A percentile compares a stretch with the other conserved stretches of the same genome.
phyloP scores from a whole-genome alignment of 306 rosid genomes.

The Acmispon strigosus region DNA sequence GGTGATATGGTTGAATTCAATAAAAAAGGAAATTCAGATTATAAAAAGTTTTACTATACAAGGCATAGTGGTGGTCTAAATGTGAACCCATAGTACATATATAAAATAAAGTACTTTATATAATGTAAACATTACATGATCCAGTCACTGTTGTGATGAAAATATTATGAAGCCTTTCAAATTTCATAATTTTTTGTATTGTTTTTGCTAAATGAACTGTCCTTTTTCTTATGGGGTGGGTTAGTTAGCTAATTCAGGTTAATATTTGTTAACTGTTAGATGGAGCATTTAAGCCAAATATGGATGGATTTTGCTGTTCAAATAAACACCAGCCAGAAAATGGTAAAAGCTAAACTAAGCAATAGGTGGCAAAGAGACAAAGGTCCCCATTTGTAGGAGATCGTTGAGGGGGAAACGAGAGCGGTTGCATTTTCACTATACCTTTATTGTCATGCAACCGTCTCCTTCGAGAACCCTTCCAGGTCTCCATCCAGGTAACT shows the following conservation, averaged over 20 bases:
- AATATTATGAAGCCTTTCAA: background rate
- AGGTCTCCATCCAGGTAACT: slow-evolving; percentile 35
- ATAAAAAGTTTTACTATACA: too few species aligned
- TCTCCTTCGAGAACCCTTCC: slow-evolving; percentile 9
- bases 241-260: background rate
- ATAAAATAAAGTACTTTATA: too few species aligned
- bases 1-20: too few species aligned
- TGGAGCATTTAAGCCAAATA: background rate
- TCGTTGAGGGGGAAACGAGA: slow-evolving; percentile 31
- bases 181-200: background rate
- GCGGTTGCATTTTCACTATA: slow-evolving; percentile 11
- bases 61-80: too few species aligned
- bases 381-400: slow-evolving; percentile 55
- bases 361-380: slow-evolving; percentile 18
- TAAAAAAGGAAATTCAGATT: too few species aligned
- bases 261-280: background rate
- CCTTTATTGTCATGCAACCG: slow-evolving; percentile 1
- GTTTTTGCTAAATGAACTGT: background rate
- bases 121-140: too few species aligned
- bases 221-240: too few species aligned
- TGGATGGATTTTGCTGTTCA: background rate
- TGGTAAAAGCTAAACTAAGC: slow-evolving; percentile 46
- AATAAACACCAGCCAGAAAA: slow-evolving; percentile 28
- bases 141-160: background rate
- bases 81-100: too few species aligned